Base-by-base conservation (phyloP, 2,329 filamentous ascomycete genomes). In the Paraconiothyrium sp. region DNA sequence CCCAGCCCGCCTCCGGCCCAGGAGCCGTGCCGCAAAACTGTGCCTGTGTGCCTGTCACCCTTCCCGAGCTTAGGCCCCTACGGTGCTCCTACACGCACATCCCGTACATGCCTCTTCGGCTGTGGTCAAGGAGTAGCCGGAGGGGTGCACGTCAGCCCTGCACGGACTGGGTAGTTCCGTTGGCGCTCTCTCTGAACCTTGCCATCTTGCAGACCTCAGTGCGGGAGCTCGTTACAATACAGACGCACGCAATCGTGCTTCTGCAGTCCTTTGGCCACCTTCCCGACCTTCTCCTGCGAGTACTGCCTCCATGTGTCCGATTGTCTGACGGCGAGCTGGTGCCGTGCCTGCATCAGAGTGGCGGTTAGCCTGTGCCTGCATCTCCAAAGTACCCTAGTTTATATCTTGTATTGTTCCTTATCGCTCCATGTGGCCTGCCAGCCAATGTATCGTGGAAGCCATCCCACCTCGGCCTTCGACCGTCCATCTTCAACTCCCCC, bases 141-240 rank as follows among this genome's bases (percentile, higher is more conserved):
- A 73, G 64, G 61, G 69, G 70, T 72, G 72, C 73, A 76, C 72
- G 71, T 75, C 76, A 76, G 72, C 69, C 72, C 74, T 78, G 76
- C 74, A 78, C 74, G 73, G 74, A 75, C 76, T 72, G 65, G 66
- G 54, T 69, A 71, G 64, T 72, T 75, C 71, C 72, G 72, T 76
- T 72, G 70, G 67, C 72, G 64, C 68, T 68, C 67, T 68, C 64
- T 67, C 65, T 73, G 62, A 74, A 71, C 74, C 72, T 72, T 74
- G 72, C 69, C 62, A 52, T 63, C 70, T 76, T 72, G 70, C 74
- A 75, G 68, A 76, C 68, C 68, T 71, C 65, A 69, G 67, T 66
- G 69, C 72, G 66, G 68, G 67, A 69, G 71, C 70, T 69, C 68
- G 69, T 71, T 73, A 67, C 69, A 72, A 67, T 68, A 67, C 70